A percentile compares a stretch with the other conserved stretches of the same genome.
These are phyloP conservation scores for Trichoderma koningiopsis DNA, from an alignment of 2,329 filamentous ascomycete genomes.

Conservation along the genomic window DNA sequence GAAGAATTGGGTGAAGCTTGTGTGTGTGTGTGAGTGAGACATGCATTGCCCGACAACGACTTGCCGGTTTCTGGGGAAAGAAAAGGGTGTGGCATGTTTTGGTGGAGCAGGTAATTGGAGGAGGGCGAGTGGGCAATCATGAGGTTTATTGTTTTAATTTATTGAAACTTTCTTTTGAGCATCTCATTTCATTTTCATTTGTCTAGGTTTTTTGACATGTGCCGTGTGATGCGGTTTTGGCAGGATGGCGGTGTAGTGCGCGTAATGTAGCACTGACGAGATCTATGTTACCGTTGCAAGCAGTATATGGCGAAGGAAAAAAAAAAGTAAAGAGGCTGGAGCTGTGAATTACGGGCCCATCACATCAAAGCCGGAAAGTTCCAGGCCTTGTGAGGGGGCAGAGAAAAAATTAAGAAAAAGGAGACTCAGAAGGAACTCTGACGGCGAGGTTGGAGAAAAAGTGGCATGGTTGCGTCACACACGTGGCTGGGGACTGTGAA, in stretches of 20 bases:
- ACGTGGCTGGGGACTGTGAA: background rate
- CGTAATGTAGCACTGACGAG: background rate
- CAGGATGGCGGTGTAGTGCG: background rate
- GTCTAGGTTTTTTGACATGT: conserved; percentile 1
- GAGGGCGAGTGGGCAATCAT: background rate
- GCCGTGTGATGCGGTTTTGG: background rate
- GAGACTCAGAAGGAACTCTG: background rate
- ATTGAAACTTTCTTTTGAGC: background rate
- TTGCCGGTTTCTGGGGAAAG: conserved; percentile 21
- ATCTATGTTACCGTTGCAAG: background rate
- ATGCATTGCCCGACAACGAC: conserved; percentile 4
- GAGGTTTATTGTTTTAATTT: background rate
- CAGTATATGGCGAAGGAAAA: background rate
- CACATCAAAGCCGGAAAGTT: background rate
- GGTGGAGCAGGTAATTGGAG: background rate
- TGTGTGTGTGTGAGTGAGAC: background rate
- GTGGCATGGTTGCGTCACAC: background rate
- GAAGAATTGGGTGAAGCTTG: background rate
- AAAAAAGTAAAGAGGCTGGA: conserved; percentile 3
- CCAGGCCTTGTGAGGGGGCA: background rate
- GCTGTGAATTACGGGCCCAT: background rate
- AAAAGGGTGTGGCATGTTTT: background rate
- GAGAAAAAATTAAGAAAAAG: background rate
- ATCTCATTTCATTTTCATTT: background rate
- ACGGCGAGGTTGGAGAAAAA: conserved; percentile 6